Conservation (phyloP, 805 yeast species). For the Pichia gijzeniarum region DNA sequence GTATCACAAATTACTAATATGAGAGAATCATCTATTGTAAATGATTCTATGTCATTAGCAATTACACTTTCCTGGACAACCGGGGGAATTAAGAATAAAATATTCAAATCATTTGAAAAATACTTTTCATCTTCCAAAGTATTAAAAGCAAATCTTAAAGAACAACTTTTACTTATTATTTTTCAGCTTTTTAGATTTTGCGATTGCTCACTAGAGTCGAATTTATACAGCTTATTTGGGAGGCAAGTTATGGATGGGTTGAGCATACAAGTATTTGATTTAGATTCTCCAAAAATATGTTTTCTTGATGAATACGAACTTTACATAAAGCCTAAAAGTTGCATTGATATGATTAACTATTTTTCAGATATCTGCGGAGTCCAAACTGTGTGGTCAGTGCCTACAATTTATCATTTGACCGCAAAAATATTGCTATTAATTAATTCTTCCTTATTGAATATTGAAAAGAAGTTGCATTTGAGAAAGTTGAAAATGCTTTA, state of each 20-base stretch:
- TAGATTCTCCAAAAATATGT: constrained; percentile 1
- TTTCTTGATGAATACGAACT: constrained; percentile 17
- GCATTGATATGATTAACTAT: constrained; percentile 10
- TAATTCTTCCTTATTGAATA: constrained; percentile 16
- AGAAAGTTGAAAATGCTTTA: constrained; percentile 36
- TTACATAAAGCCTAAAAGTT: constrained; percentile 9
- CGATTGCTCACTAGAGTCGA: constrained; percentile 28
- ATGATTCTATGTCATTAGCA: constrained; percentile 25
- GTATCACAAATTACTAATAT: constrained; percentile 14
- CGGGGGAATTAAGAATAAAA: constrained; percentile 22
- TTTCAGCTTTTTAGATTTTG: constrained; percentile 33
- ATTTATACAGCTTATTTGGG: neutral
- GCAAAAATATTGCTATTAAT: constrained; percentile 29
- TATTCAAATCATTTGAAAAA: constrained; percentile 16
- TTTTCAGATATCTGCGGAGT: constrained; percentile 7
- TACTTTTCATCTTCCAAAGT: constrained; percentile 11
- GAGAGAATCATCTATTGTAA: constrained; percentile 11
- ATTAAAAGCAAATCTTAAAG: constrained; percentile 11
- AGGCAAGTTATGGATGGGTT: too few relatives aligned
- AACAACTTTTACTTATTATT: constrained; percentile 30
- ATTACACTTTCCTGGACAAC: constrained; percentile 34
- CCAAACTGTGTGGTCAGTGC: constrained; percentile 31
- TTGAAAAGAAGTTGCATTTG: constrained; percentile 24
- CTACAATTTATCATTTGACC: constrained; percentile 32
- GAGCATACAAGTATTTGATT: neutral